These are phyloP conservation scores for Tripidium arundinaceum DNA, from an alignment of 202 grass and related monocot genomes.

Conservation along the genomic window DNA sequence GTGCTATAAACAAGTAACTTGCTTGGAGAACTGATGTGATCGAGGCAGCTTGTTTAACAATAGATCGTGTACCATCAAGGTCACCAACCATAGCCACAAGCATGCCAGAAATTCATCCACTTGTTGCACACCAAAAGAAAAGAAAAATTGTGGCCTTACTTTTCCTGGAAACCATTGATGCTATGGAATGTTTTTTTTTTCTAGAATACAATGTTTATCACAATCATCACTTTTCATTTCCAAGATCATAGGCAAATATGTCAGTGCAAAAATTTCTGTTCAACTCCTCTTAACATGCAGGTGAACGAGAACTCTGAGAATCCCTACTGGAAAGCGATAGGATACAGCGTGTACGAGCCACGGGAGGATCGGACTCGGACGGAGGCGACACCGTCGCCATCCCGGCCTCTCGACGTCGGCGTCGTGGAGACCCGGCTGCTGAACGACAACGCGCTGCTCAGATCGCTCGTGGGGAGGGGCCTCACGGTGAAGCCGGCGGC, in stretches of 20 bases:
- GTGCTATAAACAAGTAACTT: too few species aligned
- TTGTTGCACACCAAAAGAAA: neutral
- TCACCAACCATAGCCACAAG: neutral
- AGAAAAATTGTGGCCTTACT: neutral
- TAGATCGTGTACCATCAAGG: neutral
- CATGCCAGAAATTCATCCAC: neutral
- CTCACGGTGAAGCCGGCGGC: constrained; percentile 37
- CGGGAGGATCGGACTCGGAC: neutral
- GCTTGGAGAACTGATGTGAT: too few species aligned
- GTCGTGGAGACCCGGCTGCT: constrained; percentile 53
- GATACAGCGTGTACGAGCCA: constrained; percentile 46
- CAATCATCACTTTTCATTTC: neutral
- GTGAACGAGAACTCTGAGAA: constrained; percentile 69
- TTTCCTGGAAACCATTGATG: neutral
- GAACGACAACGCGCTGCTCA: constrained; percentile 49
- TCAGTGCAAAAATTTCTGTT: neutral
- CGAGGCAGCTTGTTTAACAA: neutral
- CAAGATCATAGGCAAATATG: neutral
- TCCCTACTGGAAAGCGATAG: constrained; percentile 73
- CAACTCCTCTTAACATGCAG: constrained; percentile 40
- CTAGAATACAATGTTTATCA: neutral
- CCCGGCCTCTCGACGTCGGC: constrained; percentile 52
- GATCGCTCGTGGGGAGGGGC: constrained; percentile 49
- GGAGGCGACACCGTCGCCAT: neutral
- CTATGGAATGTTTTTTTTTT: neutral